phyloP scores from a whole-genome alignment of 2,329 filamentous ascomycete species.

The Sporothrix globosa region DNA sequence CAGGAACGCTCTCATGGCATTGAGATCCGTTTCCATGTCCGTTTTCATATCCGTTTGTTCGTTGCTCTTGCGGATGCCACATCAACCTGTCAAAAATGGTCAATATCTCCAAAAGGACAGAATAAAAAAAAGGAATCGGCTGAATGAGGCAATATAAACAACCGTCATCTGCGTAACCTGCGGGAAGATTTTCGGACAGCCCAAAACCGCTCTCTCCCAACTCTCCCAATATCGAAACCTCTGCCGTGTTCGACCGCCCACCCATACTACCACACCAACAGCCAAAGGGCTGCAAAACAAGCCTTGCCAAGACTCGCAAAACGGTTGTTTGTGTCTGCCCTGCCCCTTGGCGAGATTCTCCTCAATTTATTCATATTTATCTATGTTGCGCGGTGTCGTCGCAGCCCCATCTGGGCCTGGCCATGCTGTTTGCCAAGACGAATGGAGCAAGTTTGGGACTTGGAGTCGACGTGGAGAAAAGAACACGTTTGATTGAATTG shows the following conservation, averaged over 20 bases:
- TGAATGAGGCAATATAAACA: conserved; percentile 31
- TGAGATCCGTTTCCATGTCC: neutral
- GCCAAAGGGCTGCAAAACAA: conserved; percentile 11
- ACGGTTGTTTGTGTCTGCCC: neutral
- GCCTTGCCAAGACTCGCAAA: conserved; percentile 23
- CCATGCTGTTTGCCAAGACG: conserved; percentile 15
- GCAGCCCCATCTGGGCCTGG: conserved; percentile 6
- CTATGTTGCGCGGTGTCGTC: neutral
- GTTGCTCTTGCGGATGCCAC: too few species aligned
- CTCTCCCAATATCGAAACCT: conserved; percentile 1
- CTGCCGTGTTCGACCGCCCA: neutral
- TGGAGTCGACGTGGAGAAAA: neutral
- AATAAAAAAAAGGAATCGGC: conserved; percentile 19
- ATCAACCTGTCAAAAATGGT: too few species aligned
- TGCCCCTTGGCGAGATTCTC: conserved; percentile 11
- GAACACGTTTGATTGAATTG: conserved; percentile 3
- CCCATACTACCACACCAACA: neutral
- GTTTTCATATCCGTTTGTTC: too few species aligned
- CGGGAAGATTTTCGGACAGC: neutral
- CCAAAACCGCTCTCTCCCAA: too few species aligned
- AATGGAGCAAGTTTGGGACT: conserved; percentile 5
- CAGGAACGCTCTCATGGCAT: conserved; percentile 22
- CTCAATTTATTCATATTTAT: neutral
- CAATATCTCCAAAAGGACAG: neutral
- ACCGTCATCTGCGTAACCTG: conserved; percentile 23